Evolutionary conservation across 1,139 yeast genomes (phyloP).

Genomic region (Blastobotrys proliferans): DNA sequence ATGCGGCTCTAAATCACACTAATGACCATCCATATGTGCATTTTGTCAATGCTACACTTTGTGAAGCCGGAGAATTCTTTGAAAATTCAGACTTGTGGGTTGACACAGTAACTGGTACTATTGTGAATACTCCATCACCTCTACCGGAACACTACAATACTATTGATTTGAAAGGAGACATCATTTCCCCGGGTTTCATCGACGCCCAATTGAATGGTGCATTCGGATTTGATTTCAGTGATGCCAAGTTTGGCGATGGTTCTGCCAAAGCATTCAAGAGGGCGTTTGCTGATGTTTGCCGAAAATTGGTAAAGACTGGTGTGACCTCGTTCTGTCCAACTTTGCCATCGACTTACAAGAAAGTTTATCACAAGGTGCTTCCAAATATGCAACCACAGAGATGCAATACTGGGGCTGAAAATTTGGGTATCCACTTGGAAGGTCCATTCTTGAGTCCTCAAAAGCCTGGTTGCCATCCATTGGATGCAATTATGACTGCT

Average conservation of each 20-base stretch:
- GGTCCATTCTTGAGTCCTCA: slow-evolving; percentile 56
- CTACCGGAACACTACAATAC: slow-evolving; percentile 20
- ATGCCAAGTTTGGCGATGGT: slow-evolving; percentile 38
- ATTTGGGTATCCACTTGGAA: slow-evolving; percentile 61
- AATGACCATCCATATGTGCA: slow-evolving; percentile 13
- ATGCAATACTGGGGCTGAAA: slow-evolving; percentile 43
- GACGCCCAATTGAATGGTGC: slow-evolving; percentile 63
- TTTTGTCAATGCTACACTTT: slow-evolving; percentile 51
- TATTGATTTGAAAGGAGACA: slow-evolving; percentile 47
- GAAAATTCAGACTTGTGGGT: slow-evolving; percentile 45
- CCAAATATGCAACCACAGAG: slow-evolving; percentile 45
- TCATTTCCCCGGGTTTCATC: slow-evolving; percentile 56
- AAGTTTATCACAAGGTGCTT: slow-evolving; percentile 49
- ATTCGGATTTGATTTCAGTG: slow-evolving; percentile 55
- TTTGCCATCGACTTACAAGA: slow-evolving; percentile 52
- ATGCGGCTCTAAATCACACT: slow-evolving; percentile 12
- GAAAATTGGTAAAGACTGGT: slow-evolving; percentile 46
- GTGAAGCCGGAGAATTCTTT: slow-evolving; percentile 47
- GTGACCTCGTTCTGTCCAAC: slow-evolving; percentile 62
- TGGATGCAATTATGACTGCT: slow-evolving; percentile 51
- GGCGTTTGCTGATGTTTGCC: slow-evolving; percentile 24
- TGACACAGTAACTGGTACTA: slow-evolving; percentile 44
- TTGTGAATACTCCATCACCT: slow-evolving; percentile 34
- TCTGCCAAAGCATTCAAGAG: slow-evolving; percentile 30
- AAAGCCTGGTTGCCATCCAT: slow-evolving; percentile 63